Evolutionary conservation across 108 stramenopile species (phyloP), one percentile per base, ranked within the genome.

Genomic region (Craspedostauros australis): DNA sequence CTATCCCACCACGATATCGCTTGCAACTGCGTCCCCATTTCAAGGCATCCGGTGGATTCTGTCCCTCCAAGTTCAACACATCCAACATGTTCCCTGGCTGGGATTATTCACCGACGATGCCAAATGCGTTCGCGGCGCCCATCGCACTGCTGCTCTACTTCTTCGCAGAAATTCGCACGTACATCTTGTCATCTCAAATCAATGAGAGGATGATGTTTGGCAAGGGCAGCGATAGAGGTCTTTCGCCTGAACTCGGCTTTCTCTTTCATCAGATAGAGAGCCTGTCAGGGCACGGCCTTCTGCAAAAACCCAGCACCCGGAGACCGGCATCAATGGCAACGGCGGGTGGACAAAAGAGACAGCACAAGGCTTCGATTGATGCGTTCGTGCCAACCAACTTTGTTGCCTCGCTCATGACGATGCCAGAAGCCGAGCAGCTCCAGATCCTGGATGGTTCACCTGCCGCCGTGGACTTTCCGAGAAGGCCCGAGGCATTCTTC

Each of bases 401-500:
- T 31, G 54, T 92, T 25, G 54, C 84, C 0, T 53, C 77, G 5
- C 72, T 92, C 39, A 39, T 70, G 0, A 54, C 70, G 11, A 61
- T 92, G 64, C 79, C 79, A 1, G 91, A 88, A 70, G 86, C 91
- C 7, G 70, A 66, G 34, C 72, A 81, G 33, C 64, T 92, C 20
- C 82, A 82, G 27, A 65, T 92, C n/a, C 52, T 92, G 5, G 91
- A 92, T 54, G 84, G 73, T 0, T 72, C 81, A 37, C 79, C 84
- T 1, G 75, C 73, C 14, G 77, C 86, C 14, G 70, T 80, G 7
- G 78, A 80, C 15, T 60, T 54, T 14, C 77, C 86, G n/a, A 64
- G 82, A 37, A 49, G 85, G 32, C 83, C 86, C 2, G 86, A 88
- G 52, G 84, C 91, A 15, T 80, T 92, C 24, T 92, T 86, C 67